Base-by-base conservation (phyloP, 345 rosid genomes). In the Populus deltoides region DNA sequence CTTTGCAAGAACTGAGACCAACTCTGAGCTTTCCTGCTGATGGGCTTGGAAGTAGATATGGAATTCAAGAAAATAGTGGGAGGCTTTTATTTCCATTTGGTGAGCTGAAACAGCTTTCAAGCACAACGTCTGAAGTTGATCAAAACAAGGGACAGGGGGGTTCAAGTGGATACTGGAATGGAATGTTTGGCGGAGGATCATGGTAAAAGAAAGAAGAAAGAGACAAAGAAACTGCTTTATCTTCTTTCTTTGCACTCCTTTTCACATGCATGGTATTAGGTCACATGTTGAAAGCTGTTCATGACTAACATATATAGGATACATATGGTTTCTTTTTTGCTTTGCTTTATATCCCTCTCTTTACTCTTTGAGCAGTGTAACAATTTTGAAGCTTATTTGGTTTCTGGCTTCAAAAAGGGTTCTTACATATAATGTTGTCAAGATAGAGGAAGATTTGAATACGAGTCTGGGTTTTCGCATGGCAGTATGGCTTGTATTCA, bases 1-100 rank as follows among this genome's bases (percentile, higher is more conserved):
- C 88, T 22, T 66, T 83, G 82, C 91, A 85, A 78, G 89, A 88
- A 20, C 79, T 85, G 67, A 89, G 87, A 39, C 88, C 89, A 75
- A 81, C 72, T n/a, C 80, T 89, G 22, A 76, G 79, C 78, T 89
- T 89, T 67, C 71, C 87, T 2, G 75, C 87, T 29, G 90, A 88
- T 75, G 89, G 87, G 71, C 78, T 80, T 67, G 88, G 78, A 57
- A 83, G 70, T 55, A 79, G 87, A 70, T 72, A 82, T 39, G 84
- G 82, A 11, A 77, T 70, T 43, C 86, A 83, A 67, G 89, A 86
- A 39, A 85, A 78, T 80, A 81, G 62, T 22, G 90, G 89, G 71
- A 84, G 85, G 77, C 67, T 80, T 71, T 83, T 86, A 47, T 86
- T 85, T 35, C 91, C 91, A 39, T 83, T 86, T 61, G 89, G 82